phyloP scores from a whole-genome alignment of 805 yeast genomes.

The Suhomyces faveliae region DNA sequence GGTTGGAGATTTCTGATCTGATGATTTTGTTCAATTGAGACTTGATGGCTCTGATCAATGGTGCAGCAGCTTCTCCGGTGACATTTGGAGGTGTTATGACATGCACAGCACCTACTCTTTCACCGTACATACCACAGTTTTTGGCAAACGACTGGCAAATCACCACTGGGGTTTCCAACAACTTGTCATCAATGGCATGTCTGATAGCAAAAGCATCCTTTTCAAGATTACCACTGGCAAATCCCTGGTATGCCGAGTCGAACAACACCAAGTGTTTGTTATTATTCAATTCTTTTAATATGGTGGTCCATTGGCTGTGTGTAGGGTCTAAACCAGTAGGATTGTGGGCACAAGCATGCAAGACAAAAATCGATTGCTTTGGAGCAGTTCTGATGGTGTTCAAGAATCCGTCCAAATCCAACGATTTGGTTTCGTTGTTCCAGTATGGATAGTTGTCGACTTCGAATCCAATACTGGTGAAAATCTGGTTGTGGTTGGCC shows the following conservation, averaged over 20 bases:
- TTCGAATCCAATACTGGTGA: constrained; percentile 64
- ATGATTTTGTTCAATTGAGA: constrained; percentile 76
- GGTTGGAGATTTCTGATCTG: constrained; percentile 86
- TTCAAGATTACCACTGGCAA: constrained; percentile 83
- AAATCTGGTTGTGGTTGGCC: constrained; percentile 92
- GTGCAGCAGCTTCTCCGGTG: constrained; percentile 24
- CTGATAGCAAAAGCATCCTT: constrained; percentile 84
- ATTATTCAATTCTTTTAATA: constrained; percentile 59
- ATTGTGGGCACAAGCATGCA: constrained; percentile 97
- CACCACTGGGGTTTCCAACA: constrained; percentile 49
- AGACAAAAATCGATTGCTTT: constrained; percentile 70
- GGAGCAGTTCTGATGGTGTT: constrained; percentile 63
- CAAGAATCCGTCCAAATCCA: constrained; percentile 71
- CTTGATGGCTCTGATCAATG: constrained; percentile 54
- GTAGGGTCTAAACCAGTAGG: constrained; percentile 97
- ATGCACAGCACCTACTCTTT: constrained; percentile 93
- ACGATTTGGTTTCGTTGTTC: constrained; percentile 65
- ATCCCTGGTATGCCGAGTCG: constrained; percentile 97
- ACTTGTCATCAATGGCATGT: constrained; percentile 48
- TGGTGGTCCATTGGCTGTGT: constrained; percentile 71
- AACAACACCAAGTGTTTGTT: constrained; percentile 76
- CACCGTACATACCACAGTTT: constrained; percentile 96
- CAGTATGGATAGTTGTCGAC: constrained; percentile 82
- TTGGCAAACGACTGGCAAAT: constrained; percentile 96
- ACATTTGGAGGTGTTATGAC: constrained; percentile 49